These are phyloP conservation scores for Leucogyrophana mollusca DNA, from an alignment of 768 basidiomycete genomes.

Conservation along the genomic window DNA sequence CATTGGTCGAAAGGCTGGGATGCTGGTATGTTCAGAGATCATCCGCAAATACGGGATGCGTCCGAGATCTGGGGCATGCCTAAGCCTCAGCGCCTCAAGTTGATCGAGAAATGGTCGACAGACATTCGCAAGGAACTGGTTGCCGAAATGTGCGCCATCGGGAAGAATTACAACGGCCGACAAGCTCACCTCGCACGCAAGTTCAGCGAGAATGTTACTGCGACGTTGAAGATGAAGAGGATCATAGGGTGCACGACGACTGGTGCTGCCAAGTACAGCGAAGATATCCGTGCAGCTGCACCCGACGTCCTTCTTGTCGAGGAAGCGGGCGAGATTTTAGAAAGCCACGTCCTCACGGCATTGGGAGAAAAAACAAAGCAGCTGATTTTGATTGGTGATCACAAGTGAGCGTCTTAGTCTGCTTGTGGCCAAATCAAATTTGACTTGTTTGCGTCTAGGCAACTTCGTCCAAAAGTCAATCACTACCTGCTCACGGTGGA, in stretches of 20 bases:
- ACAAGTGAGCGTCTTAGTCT: slow-evolving; percentile 49
- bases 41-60: slow-evolving; percentile 20
- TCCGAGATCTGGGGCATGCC: slow-evolving; percentile 38
- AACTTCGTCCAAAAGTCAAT: slow-evolving; percentile 72
- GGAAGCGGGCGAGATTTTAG: slow-evolving; percentile 72
- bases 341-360: slow-evolving; percentile 64
- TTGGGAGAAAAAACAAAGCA: slow-evolving; percentile 46
- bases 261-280: slow-evolving; percentile 59
- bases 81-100: slow-evolving; percentile 19
- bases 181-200: slow-evolving; percentile 35
- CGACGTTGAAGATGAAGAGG: slow-evolving; percentile 42
- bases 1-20: slow-evolving; percentile 46
- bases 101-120: slow-evolving; percentile 32
- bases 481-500: slow-evolving; percentile 65
- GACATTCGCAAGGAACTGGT: slow-evolving; percentile 35
- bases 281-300: slow-evolving; percentile 42
- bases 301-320: slow-evolving; percentile 64
- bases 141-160: slow-evolving; percentile 29
- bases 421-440: too few relatives aligned
- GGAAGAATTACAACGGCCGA: slow-evolving; percentile 39
- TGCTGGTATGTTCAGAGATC: slow-evolving; percentile 40
- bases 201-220: slow-evolving; percentile 32
- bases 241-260: slow-evolving; percentile 72
- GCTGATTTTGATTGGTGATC: slow-evolving; percentile 69
- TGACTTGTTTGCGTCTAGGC: slow-evolving; percentile 37